phyloP scores from a whole-genome alignment of 331 rosid species.

The Malus hybrid region DNA sequence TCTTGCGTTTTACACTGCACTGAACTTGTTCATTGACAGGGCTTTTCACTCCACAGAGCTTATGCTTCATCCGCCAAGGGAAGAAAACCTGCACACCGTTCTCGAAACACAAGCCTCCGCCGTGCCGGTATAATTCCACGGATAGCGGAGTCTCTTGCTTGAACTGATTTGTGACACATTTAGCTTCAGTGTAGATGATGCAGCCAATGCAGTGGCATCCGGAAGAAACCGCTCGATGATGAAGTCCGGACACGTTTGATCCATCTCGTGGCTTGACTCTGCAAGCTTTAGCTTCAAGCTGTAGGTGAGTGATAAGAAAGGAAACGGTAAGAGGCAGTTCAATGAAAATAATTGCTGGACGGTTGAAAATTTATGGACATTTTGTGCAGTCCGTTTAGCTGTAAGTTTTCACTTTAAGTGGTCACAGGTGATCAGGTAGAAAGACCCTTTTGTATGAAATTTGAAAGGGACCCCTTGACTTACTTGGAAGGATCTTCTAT shows the following conservation, averaged over 20 bases:
- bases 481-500: background rate
- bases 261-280: constrained; percentile 19
- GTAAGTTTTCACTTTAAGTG: constrained; percentile 25
- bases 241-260: constrained; percentile 47
- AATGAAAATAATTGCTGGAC: background rate
- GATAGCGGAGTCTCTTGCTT: background rate
- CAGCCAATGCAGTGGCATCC: constrained; percentile 79
- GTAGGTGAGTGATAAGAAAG: background rate
- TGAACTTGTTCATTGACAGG: constrained; percentile 31
- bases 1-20: constrained; percentile 29
- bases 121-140: background rate
- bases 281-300: constrained; percentile 44
- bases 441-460: constrained; percentile 18
- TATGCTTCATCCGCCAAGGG: constrained; percentile 71
- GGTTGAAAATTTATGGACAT: constrained; percentile 35
- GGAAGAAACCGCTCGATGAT: constrained; percentile 82
- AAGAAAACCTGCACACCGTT: constrained; percentile 24
- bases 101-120: constrained; percentile 16
- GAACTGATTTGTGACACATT: background rate
- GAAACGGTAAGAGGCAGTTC: background rate
- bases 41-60: constrained; percentile 55
- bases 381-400: constrained; percentile 47
- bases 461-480: background rate
- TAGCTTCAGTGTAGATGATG: constrained; percentile 35
- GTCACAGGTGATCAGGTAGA: constrained; percentile 33